phyloP scores from a whole-genome alignment of 169 alveolate genomes.

The Plasmodium billcollinsi region DNA sequence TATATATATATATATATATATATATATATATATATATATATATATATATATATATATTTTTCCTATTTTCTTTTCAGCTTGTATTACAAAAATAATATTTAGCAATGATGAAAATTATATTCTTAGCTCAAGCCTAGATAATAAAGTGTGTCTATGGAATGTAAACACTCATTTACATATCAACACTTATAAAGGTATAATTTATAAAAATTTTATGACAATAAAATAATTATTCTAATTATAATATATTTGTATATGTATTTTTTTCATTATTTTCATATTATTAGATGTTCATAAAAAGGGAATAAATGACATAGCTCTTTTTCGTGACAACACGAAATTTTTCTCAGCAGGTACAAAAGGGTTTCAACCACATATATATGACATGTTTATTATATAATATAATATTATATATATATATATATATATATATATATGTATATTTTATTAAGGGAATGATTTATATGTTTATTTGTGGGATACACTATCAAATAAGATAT shows the following conservation, averaged over 20 bases:
- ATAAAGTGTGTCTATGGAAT: constrained; percentile 57
- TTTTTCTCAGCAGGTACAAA: constrained; percentile 59
- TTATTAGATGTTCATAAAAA: constrained; percentile 64
- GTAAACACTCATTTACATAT: constrained; percentile 50
- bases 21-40: too few relatives aligned
- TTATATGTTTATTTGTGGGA: constrained; percentile 52
- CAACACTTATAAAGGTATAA: constrained; percentile 44
- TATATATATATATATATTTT: not conserved
- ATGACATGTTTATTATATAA: too few relatives aligned
- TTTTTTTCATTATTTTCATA: not conserved
- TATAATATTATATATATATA: not conserved
- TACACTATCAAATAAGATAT: constrained; percentile 57
- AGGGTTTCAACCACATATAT: not conserved
- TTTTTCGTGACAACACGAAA: constrained; percentile 60
- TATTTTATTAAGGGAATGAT: constrained; percentile 49
- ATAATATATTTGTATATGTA: not conserved
- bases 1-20: not conserved
- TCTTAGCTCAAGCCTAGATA: constrained; percentile 60
- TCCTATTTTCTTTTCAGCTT: constrained; percentile 21
- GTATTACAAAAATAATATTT: constrained; percentile 48
- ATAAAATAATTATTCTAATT: not conserved
- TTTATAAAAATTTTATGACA: not conserved
- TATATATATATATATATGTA: not conserved
- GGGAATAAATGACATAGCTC: constrained; percentile 72
- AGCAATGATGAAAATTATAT: constrained; percentile 57